Evolutionary conservation across 2,329 filamentous ascomycete genomes (phyloP), one percentile per base, ranked within the genome.

Genomic region (Colletotrichum echinochloae): DNA sequence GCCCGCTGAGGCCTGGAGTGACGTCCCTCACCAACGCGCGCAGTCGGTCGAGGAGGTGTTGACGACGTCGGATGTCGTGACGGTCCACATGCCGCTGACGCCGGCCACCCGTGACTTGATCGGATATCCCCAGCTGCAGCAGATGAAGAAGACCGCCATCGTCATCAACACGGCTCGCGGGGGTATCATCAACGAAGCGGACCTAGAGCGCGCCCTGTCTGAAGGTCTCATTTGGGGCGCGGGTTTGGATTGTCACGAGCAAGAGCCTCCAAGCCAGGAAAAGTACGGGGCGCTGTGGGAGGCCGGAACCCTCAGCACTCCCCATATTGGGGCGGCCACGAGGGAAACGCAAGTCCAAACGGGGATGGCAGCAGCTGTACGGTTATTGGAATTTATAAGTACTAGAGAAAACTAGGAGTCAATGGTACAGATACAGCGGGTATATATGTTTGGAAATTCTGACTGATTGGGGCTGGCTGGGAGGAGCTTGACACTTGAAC

Each of bases 301-400:
- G 7, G 59, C 73, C n/a, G 78, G 80, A 5, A 79, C 81, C 8
- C 71, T 84, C 7, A 81, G 81, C 66, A 84, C 82, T 5, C 83
- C 83, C 8, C 83, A 85, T 64, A 80, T 85, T 54, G 85, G 84
- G 9, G 84, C 83, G 1, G 80, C 83, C 0, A 86, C 84, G 1
- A 72, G 69, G 0, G 73, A 80, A 23, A 78, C 77, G 0, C 78
- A 80, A 65, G 75, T 75, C 57, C 73, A 77, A 26, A 78, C 78
- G 0, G 78, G 75, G 0, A 73, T 76, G 59, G 76, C 75, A 0
- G 78, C 78, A 0, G 77, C 73, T 0, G 61, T 72, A 14, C 68
- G 72, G 9, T 46, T 79, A 8, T 54, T 75, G 0, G 75, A 78
- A 16, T 77, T 73, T 46, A 11, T 41, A 12, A 54, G 1, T 12